These are phyloP conservation scores for Microcera coccophila DNA, from an alignment of 2,329 filamentous ascomycete genomes.

Conservation along the genomic window DNA sequence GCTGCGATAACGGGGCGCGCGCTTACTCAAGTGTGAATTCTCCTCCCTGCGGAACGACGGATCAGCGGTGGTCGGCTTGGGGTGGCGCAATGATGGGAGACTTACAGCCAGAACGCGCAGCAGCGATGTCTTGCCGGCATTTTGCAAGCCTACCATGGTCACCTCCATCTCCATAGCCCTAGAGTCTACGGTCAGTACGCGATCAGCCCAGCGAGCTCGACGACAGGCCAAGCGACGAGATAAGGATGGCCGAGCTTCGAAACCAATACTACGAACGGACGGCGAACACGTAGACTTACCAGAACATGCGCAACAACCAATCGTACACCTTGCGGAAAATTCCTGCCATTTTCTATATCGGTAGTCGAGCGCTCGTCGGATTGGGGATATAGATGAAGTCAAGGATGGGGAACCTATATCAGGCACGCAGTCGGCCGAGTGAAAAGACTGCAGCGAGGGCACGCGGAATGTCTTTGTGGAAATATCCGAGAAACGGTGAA, in stretches of 20 bases:
- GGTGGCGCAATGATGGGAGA: slow-evolving; percentile 11
- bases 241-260: slow-evolving; percentile 8
- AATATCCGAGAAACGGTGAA: slow-evolving; percentile 20
- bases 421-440: neutral
- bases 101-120: slow-evolving; percentile 92
- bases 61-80: slow-evolving; percentile 17
- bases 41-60: slow-evolving; percentile 63
- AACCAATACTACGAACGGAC: slow-evolving; percentile 8
- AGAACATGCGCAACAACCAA: slow-evolving; percentile 96
- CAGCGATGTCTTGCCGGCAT: slow-evolving; percentile 95
- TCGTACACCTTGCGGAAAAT: slow-evolving; percentile 95
- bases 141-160: slow-evolving; percentile 97
- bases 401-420: neutral
- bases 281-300: slow-evolving; percentile 55
- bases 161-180: slow-evolving; percentile 99
- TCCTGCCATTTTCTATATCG: slow-evolving; percentile 66
- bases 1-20: slow-evolving; percentile 12
- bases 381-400: slow-evolving; percentile 1
- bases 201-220: slow-evolving; percentile 17
- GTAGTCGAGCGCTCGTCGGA: slow-evolving; percentile 19
- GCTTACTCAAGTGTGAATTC: slow-evolving; percentile 98
- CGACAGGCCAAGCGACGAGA: slow-evolving; percentile 8
- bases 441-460: neutral
- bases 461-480: slow-evolving; percentile 7
- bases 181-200: slow-evolving; percentile 21